Base-by-base conservation (phyloP, 805 yeast species). In the Saccharomycopsis capsularis region DNA sequence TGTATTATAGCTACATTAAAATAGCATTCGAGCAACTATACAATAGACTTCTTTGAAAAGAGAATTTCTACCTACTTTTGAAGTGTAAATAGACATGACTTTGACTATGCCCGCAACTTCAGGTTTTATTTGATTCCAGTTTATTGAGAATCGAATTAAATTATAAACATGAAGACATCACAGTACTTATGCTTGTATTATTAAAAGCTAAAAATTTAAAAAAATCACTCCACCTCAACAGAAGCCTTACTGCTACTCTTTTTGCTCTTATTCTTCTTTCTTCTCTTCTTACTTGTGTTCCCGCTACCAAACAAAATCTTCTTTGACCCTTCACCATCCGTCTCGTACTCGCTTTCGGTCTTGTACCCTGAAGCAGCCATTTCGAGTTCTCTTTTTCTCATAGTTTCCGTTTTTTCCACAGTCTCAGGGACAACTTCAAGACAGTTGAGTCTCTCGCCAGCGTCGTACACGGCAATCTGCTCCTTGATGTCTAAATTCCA, bases 401-500 rank as follows among this genome's bases (percentile, higher is more conserved):
- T 78, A 6, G 85, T 77, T 2, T 71, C 79, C 18, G 74, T 64
- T 62, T 82, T 82, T 63, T 93, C 98, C 34, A 91, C 76, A 6
- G 72, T 64, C 60, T 91, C 99, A 36, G 83, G 79, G 45, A 85
- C 78, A 2, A 85, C 74, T 13, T 82, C 75, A 21, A 89, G 81
- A 67, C 96, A 91, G 63, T 87, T 91, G 54, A 93, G 74, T 60
- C 99, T 75, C 66, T 93, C 98, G 11, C 95, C 95, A 19, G 91
- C 76, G 55, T 82, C 87, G 63, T 89, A 91, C 2, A 88, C 93
- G 0, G 96, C 97, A 22, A 89, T 75, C 63, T 89, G 95, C 59
- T 86, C 95, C 58, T 75, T 73, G 2, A 68, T 59, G 1, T 67
- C 62, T 61, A 82, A 67, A 61, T 90, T 84, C 96, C 97, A 91